Base-by-base conservation (phyloP, 306 rosid genomes). In the Fagus sylvatica region DNA sequence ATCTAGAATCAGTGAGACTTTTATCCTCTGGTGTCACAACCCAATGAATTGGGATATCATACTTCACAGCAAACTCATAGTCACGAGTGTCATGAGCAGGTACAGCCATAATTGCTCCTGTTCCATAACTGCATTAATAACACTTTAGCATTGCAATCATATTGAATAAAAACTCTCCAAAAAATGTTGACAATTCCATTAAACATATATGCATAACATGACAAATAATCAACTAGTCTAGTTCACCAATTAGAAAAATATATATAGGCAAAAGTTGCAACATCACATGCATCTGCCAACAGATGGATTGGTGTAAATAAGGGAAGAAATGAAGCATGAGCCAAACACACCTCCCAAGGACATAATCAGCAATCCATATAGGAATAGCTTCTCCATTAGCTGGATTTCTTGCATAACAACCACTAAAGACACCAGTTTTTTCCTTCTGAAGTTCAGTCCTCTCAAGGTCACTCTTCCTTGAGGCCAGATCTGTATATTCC, bases 371-470 rank as follows among this genome's bases (percentile, higher is more conserved):
- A 78, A 95, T 91, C 98, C 98, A 95, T 84, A 95, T 86, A 11
- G 98, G 97, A 71, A 95, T 84, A 40, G 95, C 87, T 84, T 91
- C 89, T 68, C 97, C 93, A 39, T 82, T 91, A 48, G 96, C 98
- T 8, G 98, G 93, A 91, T 92, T 95, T 87, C 79, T 92, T 30
- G 97, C 97, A 82, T 91, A 95, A 85, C 89, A 87, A 77, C 98
- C 98, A 71, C 92, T 89, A 59, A 95, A 95, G 69, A 91, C 93
- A 74, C 98, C 97, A 7, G 96, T 92, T 83, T 95, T 92, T 83
- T 92, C 97, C 89, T 92, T 95, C 90, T 91, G 98, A 85, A 95
- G 98, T 78, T 95, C 98, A 67, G 98, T 92, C 86, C 98, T 92
- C 90, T 95, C 98, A 74, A 91, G 97, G 76, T 95, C 98, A 84